Evolutionary conservation across 2,329 filamentous ascomycete species (phyloP).

Genomic region (Penicillium corylophilum): DNA sequence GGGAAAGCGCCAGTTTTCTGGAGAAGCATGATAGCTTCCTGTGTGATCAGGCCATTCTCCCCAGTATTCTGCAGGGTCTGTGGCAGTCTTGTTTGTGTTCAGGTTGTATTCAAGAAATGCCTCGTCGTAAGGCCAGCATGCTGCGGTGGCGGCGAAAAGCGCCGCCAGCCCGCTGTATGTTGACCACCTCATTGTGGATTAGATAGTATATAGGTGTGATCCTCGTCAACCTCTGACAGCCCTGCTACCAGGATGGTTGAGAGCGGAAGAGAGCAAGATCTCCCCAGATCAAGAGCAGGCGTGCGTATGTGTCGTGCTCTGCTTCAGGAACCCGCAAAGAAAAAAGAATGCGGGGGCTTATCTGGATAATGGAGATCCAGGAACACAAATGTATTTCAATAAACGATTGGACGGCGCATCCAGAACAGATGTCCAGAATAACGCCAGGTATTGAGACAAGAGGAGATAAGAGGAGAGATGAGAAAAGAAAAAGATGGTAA

Average conservation of each 20-base stretch:
- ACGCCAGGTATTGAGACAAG: conserved; percentile 1
- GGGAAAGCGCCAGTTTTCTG: conserved; percentile 63
- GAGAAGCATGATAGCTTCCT: conserved; percentile 51
- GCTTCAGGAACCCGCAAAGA: neutral
- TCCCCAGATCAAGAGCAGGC: neutral
- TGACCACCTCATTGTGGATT: conserved; percentile 31
- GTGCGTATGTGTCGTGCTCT: neutral
- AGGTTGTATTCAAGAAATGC: conserved; percentile 57
- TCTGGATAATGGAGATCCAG: neutral
- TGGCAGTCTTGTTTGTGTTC: conserved; percentile 58
- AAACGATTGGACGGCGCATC: conserved; percentile 13
- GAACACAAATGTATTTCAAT: conserved; percentile 4
- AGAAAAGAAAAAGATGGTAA: conserved; percentile 1
- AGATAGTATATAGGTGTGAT: neutral
- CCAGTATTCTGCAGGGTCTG: conserved; percentile 56
- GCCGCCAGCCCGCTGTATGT: conserved; percentile 29
- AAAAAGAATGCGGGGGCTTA: neutral
- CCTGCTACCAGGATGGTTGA: neutral
- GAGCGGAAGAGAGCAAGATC: neutral
- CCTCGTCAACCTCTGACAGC: neutral
- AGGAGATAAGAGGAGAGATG: conserved; percentile 2
- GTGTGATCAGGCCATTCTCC: conserved; percentile 53
- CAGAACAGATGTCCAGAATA: neutral
- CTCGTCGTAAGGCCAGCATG: conserved; percentile 50
- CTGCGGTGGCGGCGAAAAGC: conserved; percentile 29